Percentiles rank a stretch among this genome's conserved stretches.
Conservation (phyloP, 257 asterid genomes). For the Rubia yunnanensis region DNA sequence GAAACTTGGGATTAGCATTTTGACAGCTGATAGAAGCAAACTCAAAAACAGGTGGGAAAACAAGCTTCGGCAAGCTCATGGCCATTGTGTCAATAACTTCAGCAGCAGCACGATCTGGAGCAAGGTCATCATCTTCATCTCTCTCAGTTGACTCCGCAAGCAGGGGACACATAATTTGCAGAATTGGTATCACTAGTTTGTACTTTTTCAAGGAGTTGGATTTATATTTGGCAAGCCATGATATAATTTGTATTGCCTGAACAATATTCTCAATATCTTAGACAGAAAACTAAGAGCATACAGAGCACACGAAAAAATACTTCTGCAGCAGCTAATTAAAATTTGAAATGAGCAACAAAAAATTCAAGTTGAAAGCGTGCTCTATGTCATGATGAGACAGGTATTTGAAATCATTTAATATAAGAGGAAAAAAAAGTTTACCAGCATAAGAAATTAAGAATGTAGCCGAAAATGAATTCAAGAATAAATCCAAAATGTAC, state of each 20-base stretch:
- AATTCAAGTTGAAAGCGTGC: background rate
- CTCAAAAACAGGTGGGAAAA: constrained; percentile 87
- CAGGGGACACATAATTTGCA: constrained; percentile 93
- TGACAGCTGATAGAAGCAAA: constrained; percentile 87
- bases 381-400: background rate
- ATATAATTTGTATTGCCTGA: constrained; percentile 96
- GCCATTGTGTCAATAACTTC: constrained; percentile 99
- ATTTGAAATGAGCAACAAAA: background rate
- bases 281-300: background rate
- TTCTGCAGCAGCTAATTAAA: background rate
- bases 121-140: constrained; percentile 87
- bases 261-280: constrained; percentile 9
- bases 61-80: constrained; percentile 69
- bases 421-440: background rate
- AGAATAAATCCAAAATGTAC: background rate
- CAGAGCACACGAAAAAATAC: background rate
- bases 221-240: constrained; percentile 94
- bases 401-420: background rate
- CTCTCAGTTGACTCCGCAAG: constrained; percentile 73
- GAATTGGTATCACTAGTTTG: constrained; percentile 87
- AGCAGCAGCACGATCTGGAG: constrained; percentile 97
- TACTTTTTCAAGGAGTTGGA: constrained; percentile 86
- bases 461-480: background rate
- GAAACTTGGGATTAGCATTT: constrained; percentile 80
- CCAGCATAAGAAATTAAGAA: constrained; percentile 6